A percentile compares a stretch with the other conserved stretches of the same genome.
These are phyloP conservation scores for Sugiyamaella novakii DNA, from an alignment of 1,139 yeast species.

Conservation along the genomic window DNA sequence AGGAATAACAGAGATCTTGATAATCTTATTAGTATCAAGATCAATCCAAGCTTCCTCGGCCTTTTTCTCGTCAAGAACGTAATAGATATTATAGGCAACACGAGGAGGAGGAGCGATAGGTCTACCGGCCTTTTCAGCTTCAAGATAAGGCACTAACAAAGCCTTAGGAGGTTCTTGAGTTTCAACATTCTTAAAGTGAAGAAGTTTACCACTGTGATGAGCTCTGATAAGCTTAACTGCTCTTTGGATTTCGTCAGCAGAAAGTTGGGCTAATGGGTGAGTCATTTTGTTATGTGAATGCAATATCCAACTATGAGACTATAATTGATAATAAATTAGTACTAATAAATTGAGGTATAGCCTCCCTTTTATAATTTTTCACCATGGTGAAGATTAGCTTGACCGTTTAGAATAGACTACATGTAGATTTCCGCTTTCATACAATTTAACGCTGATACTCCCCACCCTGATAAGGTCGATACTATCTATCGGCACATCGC, in stretches of 20 bases:
- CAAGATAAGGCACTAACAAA: slow-evolving; percentile 67
- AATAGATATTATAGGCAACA: slow-evolving; percentile 68
- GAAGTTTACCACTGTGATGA: slow-evolving; percentile 50
- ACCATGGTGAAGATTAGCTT: not conserved
- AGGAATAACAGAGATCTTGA: slow-evolving; percentile 59
- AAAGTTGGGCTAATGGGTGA: slow-evolving; percentile 66
- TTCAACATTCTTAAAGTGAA: slow-evolving; percentile 75
- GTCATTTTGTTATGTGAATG: slow-evolving; percentile 7
- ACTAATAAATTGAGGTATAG: not conserved
- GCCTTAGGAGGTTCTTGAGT: slow-evolving; percentile 81
- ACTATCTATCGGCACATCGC: not conserved
- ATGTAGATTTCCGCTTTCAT: slow-evolving; percentile 10
- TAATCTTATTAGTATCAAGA: slow-evolving; percentile 57
- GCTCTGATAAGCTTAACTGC: slow-evolving; percentile 56
- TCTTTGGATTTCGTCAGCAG: slow-evolving; percentile 62
- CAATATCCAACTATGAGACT: not conserved
- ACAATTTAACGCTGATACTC: slow-evolving; percentile 14
- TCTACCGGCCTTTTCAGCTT: slow-evolving; percentile 64
- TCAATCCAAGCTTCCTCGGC: slow-evolving; percentile 77
- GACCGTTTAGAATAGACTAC: not conserved
- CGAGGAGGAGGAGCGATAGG: slow-evolving; percentile 57
- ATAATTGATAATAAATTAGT: not conserved
- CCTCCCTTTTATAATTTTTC: slow-evolving; percentile 1
- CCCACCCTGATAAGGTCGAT: slow-evolving; percentile 13
- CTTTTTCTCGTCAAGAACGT: slow-evolving; percentile 56